Evolutionary conservation across 768 basidiomycete genomes (phyloP), one percentile per base, ranked within the genome.

Genomic region (Candolleomyces eurysporus): DNA sequence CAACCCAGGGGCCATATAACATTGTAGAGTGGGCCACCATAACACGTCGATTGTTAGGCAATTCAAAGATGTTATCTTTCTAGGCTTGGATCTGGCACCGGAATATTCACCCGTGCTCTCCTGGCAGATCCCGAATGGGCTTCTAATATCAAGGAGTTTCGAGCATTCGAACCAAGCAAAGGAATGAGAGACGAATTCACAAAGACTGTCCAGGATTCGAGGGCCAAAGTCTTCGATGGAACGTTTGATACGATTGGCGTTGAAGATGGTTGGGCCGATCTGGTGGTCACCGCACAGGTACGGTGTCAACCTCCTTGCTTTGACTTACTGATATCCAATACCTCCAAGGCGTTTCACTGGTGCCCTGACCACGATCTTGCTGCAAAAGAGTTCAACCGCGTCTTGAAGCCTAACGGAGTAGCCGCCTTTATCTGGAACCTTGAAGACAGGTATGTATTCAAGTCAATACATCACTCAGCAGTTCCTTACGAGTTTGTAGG

Each of bases 401-500:
- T 95, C 64, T 79, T 97, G 53, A 91, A 90, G 68, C 89, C 91
- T 0, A 74, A 75, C n/a, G 92, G 92, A 2, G 73, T 81, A 1
- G 80, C 90, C 17, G 87, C 81, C 5, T 80, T 92, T 59, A 85
- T 96, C 51, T 98, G 96, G 96, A 98, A 97, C 74, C 76, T 96
- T 32, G 96, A 97, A 72, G 88, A 94, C 72, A 79, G 89, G 88
- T 87, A 61, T 50, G 61, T 22, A 13, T 9, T 19, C 48, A 2
- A n/a, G 32, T 64, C 4, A 4, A n/a, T 45, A 10, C 14, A 10
- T 17, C 21, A 11, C 1, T 19, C 16, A 43, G 57, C 14, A 11
- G 49, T 53, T 16, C 39, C 13, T 4, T 19, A 45, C 39, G 39
- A 6, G 48, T 48, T 19, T 26, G 4, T 65, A 88, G 89, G 63